These are phyloP conservation scores for Pharus latifolius DNA, from an alignment of 176 grass and related monocot genomes.

Conservation along the genomic window DNA sequence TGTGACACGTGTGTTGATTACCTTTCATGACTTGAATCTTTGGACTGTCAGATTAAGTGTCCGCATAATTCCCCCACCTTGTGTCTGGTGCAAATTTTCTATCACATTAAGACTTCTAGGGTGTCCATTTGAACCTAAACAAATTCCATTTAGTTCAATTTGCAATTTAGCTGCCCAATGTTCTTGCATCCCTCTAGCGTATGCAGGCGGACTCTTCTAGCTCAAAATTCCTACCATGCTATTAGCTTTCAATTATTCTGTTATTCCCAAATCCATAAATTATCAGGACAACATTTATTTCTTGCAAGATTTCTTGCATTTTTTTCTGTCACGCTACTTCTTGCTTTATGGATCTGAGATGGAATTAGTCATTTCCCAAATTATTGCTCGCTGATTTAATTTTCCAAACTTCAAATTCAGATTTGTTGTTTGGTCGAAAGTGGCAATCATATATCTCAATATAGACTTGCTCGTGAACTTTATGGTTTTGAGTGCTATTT, in stretches of 20 bases:
- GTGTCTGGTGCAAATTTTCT: not conserved
- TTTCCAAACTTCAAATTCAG: not conserved
- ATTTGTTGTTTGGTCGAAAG: not conserved
- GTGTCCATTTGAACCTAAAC: not conserved
- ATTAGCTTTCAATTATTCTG: not conserved
- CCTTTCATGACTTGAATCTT: not conserved
- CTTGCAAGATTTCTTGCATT: not conserved
- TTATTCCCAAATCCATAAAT: too few species aligned
- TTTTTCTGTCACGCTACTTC: not conserved
- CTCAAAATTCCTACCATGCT: not conserved
- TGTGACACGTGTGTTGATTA: not conserved
- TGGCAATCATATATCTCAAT: not conserved
- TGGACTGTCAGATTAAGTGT: not conserved
- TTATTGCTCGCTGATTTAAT: not conserved
- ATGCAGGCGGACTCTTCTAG: not conserved
- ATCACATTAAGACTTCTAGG: not conserved
- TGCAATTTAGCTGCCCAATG: not conserved
- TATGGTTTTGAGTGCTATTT: conserved; percentile 3
- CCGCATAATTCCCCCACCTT: not conserved
- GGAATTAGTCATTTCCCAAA: not conserved
- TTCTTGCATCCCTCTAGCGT: not conserved
- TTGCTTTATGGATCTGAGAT: not conserved
- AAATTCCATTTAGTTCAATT: not conserved
- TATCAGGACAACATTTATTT: not conserved
- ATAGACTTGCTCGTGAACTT: not conserved